Evolutionary conservation across 139 green algal species (phyloP).

Genomic region (Tetradesmus lagerheimii): DNA sequence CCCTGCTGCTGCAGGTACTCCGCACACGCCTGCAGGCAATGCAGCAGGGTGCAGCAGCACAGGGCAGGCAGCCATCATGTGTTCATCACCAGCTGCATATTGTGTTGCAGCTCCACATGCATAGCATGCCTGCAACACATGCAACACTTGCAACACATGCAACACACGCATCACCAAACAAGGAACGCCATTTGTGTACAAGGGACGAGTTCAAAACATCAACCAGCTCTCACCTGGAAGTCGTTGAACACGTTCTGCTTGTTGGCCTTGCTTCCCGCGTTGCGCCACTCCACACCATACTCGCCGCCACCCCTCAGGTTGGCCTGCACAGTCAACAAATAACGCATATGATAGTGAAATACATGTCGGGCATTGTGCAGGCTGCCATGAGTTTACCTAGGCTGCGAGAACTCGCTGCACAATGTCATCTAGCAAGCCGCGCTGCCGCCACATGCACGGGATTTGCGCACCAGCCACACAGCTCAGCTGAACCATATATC

Average conservation of each 20-base stretch:
- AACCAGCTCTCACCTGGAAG: slow-evolving; percentile 64
- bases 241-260: slow-evolving; percentile 92
- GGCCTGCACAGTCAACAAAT: slow-evolving; percentile 55
- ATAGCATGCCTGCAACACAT: background rate
- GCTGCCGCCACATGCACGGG: too few relatives aligned
- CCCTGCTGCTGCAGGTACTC: slow-evolving; percentile 73
- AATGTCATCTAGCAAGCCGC: too few relatives aligned
- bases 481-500: too few relatives aligned
- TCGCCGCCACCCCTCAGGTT: slow-evolving; percentile 94
- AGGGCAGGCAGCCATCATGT: background rate
- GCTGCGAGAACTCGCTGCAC: too few relatives aligned
- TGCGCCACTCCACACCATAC: slow-evolving; percentile 92
- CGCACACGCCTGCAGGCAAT: slow-evolving; percentile 69
- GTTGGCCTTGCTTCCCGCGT: slow-evolving; percentile 76
- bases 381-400: too few relatives aligned
- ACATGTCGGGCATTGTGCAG: too few relatives aligned
- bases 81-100: too few relatives aligned
- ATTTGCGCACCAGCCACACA: too few relatives aligned
- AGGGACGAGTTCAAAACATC: too few relatives aligned
- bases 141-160: background rate
- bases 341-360: background rate
- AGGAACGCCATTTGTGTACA: too few relatives aligned
- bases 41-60: background rate
- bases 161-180: too few relatives aligned
- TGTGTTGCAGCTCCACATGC: too few relatives aligned